phyloP scores from a whole-genome alignment of 805 yeast genomes.

The Candida germanica region DNA sequence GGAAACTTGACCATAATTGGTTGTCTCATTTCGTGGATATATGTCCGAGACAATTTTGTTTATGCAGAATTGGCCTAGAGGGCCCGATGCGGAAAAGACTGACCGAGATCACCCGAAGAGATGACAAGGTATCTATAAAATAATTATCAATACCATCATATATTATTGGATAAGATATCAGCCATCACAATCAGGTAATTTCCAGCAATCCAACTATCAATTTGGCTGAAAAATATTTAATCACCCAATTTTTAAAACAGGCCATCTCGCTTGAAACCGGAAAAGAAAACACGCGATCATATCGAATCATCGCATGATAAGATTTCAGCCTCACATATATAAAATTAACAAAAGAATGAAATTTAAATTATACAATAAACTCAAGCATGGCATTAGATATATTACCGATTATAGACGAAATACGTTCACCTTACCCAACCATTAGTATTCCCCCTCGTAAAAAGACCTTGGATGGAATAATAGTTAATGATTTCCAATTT shows the following conservation, averaged over 20 bases:
- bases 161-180: no score
- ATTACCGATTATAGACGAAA: conserved; percentile 13
- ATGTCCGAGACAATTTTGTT: no score
- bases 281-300: background rate
- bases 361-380: background rate
- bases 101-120: no score
- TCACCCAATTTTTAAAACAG: background rate
- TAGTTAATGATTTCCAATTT: conserved; percentile 31
- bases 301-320: conserved; percentile 1
- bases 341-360: background rate
- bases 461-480: conserved; percentile 5
- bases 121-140: no score
- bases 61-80: no score
- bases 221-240: no score
- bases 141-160: no score
- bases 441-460: conserved; percentile 1
- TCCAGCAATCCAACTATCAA: no score
- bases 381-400: conserved; percentile 12
- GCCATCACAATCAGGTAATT: no score
- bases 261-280: background rate
- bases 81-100: no score
- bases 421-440: conserved; percentile 8
- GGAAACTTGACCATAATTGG: no score
- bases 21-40: no score
- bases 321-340: background rate